Evolutionary conservation across 1,139 yeast genomes (phyloP), one percentile per base, ranked within the genome.

Genomic region (Pneumocystis canis): DNA sequence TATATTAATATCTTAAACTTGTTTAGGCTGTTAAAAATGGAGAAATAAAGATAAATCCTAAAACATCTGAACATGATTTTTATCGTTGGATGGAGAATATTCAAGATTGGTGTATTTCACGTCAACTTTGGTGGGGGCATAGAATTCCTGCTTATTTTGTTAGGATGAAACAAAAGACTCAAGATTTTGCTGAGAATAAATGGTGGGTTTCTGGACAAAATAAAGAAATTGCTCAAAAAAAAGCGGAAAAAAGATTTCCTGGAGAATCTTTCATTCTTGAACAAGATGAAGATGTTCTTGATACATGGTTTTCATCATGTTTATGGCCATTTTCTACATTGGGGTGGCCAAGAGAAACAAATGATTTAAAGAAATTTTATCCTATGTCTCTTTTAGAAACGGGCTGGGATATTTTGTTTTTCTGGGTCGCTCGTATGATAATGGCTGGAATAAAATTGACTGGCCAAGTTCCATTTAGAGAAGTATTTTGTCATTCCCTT

Each of bases 71-170:
- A 77, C 82, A 86, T 66, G 98, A 92, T 77, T 92, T 86, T 76
- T 87, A 85, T 84, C 89, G 85, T 75, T 92, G 98, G 98, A 79
- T 92, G 75, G 95, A 85, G 74, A 88, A 89, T 76, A 87, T 90
- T 69, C 97, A 94, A 79, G 98, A 92, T 78, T 92, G 98, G 98
- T 92, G 98, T 84, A 89, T 92, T 68, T 92, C 97, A 37, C 87
- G 98, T 78, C 98, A 92, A 79, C 82, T 92, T 72, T 92, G 98
- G 98, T 92, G 98, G 98, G 98, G 98, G 69, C 98, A 92, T 78
- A 84, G 97, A 78, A 89, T 96, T 76, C 98, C 98, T 31, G 96
- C 88, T 61, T 92, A 94, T 77, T 89, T 89, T 70, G 89, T 90
- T 67, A 78, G 80, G 63, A 77, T 89, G 65, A 96, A 89, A 72